Conservation (phyloP, 2,329 filamentous ascomycete species). For the Talaromyces sp. region DNA sequence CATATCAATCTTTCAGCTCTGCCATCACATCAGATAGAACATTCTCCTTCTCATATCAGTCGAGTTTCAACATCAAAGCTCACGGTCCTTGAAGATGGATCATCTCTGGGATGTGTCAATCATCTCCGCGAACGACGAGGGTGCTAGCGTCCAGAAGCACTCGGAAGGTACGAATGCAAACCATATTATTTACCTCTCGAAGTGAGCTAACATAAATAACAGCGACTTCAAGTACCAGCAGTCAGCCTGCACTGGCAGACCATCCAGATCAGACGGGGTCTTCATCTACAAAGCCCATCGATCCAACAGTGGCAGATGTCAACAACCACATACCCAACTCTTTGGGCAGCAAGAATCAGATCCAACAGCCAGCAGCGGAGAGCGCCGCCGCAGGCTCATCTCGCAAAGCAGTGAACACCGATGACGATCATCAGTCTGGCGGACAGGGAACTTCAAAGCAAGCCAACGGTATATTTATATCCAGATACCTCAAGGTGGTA, state of each 20-base stretch:
- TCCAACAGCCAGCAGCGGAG: neutral
- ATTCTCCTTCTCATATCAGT: neutral
- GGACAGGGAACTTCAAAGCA: neutral
- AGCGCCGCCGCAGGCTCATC: neutral
- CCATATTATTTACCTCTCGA: neutral
- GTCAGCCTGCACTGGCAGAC: neutral
- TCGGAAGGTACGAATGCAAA: neutral
- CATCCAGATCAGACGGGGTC: neutral
- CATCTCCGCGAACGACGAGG: neutral
- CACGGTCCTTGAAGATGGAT: neutral
- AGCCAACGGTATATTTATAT: neutral
- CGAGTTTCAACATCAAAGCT: neutral
- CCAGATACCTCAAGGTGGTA: too few species aligned
- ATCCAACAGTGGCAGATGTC: neutral
- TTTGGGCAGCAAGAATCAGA: neutral
- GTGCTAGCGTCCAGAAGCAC: neutral
- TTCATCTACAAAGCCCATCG: neutral
- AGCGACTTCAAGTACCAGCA: neutral
- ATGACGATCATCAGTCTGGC: neutral
- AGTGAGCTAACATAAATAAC: neutral
- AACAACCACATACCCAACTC: neutral
- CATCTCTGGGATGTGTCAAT: neutral
- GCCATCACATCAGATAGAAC: neutral
- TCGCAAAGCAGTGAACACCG: neutral
- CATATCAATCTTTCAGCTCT: neutral